Conservation (phyloP, 495 filamentous ascomycete genomes). For the Tuber umbilicatum region DNA sequence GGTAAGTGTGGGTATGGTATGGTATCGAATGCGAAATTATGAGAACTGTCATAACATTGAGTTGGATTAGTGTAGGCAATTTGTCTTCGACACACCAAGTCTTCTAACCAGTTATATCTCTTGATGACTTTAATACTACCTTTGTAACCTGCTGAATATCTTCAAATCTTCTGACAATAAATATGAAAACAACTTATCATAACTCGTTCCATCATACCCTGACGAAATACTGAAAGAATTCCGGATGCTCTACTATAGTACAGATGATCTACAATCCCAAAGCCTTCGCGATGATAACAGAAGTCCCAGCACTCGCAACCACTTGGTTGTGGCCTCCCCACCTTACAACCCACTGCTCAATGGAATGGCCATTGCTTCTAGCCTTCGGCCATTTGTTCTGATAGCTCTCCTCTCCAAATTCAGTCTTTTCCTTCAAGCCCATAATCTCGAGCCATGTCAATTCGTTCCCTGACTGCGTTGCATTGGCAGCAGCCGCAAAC, state of each 20-base stretch:
- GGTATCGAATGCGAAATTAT: background rate
- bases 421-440: constrained; percentile 41
- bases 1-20: background rate
- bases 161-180: background rate
- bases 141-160: background rate
- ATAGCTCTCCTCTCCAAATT: constrained; percentile 36
- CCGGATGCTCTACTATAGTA: background rate
- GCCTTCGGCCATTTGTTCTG: constrained; percentile 33
- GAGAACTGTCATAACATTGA: background rate
- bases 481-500: constrained; percentile 52
- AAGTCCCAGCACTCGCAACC: constrained; percentile 47
- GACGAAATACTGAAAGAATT: background rate
- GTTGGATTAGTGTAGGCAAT: background rate
- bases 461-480: constrained; percentile 45
- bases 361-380: constrained; percentile 37
- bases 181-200: background rate
- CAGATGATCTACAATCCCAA: constrained; percentile 26
- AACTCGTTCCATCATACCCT: background rate
- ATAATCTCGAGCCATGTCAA: constrained; percentile 44
- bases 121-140: background rate
- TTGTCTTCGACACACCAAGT: background rate
- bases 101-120: background rate
- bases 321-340: constrained; percentile 53
- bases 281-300: constrained; percentile 38
- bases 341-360: constrained; percentile 45